Conservation (phyloP, 306 rosid species). For the Castanopsis chinensis region DNA sequence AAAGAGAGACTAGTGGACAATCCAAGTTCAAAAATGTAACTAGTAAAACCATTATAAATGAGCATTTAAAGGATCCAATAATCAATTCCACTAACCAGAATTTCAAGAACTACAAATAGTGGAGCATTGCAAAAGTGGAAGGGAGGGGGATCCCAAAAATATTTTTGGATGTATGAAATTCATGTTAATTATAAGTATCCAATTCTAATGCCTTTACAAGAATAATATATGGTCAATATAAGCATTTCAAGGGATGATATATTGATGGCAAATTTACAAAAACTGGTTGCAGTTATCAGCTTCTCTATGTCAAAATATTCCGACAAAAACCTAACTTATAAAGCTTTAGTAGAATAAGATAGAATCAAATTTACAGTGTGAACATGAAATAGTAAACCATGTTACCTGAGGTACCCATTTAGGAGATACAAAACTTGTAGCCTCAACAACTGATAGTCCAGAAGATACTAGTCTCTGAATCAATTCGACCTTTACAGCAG, state of each 20-base stretch:
- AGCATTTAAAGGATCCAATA: too few relatives aligned
- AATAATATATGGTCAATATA: neutral
- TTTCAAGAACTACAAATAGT: too few relatives aligned
- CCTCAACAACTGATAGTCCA: constrained; percentile 85
- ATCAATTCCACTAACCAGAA: too few relatives aligned
- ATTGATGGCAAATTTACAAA: neutral
- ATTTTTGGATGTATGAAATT: too few relatives aligned
- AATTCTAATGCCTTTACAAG: neutral
- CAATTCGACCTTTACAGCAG: constrained; percentile 71
- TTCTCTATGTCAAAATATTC: too few relatives aligned
- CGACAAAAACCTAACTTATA: neutral
- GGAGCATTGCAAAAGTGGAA: too few relatives aligned
- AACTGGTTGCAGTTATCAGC: neutral
- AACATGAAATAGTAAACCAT: neutral
- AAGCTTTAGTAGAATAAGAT: neutral
- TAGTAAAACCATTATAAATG: too few relatives aligned
- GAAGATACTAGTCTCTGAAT: constrained; percentile 66
- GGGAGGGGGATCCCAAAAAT: too few relatives aligned
- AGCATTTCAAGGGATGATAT: neutral
- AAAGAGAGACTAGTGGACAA: too few relatives aligned
- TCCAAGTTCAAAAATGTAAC: too few relatives aligned
- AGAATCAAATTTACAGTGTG: constrained; percentile 2
- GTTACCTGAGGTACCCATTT: constrained; percentile 95
- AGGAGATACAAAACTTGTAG: constrained; percentile 96
- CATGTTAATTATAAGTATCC: too few relatives aligned